These are phyloP conservation scores for Leucocoprinus birnbaumii DNA, from an alignment of 768 basidiomycete species.

Conservation along the genomic window DNA sequence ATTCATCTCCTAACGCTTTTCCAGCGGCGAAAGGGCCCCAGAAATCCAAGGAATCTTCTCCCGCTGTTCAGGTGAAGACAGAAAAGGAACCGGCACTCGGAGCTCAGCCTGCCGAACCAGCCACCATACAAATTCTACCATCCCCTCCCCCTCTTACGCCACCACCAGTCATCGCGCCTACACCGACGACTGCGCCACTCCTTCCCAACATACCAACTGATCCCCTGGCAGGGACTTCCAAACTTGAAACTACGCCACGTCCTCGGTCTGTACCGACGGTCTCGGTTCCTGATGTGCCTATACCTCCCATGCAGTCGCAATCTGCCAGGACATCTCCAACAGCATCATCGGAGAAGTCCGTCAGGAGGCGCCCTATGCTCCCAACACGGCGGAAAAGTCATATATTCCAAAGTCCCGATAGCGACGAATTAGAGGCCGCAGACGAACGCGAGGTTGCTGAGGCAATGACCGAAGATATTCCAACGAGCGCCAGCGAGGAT, in stretches of 20 bases:
- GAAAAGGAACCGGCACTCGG: not conserved
- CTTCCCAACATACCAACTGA: not conserved
- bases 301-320: not conserved
- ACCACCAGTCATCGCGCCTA: not conserved
- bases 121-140: not conserved
- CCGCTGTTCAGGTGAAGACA: not conserved
- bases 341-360: not conserved
- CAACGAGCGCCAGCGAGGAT: not conserved
- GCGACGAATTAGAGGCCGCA: not conserved
- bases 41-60: not conserved
- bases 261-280: conserved; percentile 1
- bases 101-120: not conserved
- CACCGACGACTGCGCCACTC: not conserved
- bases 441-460: conserved; percentile 3
- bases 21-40: not conserved
- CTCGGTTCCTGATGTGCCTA: not conserved
- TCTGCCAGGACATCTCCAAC: not conserved
- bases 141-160: not conserved
- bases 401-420: not conserved
- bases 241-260: not conserved
- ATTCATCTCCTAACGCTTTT: not conserved
- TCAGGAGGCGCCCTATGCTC: not conserved
- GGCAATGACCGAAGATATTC: not conserved
- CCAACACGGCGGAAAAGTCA: not conserved
- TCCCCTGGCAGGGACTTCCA: not conserved